phyloP scores from a whole-genome alignment of 257 asterid species.

The Scutellaria baicalensis region DNA sequence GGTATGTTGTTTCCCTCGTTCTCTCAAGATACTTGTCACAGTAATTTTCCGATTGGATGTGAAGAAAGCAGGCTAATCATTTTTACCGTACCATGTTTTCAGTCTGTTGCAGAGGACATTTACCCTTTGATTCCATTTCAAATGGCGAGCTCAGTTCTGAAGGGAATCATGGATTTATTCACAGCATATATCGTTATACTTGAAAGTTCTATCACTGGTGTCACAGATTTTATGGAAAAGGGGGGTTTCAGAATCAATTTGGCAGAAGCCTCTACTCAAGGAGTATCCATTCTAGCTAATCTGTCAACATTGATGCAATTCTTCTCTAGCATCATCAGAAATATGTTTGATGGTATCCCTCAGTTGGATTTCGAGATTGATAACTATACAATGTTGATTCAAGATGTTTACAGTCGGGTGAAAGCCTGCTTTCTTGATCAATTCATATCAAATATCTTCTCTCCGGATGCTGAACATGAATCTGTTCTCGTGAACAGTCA shows the following conservation, averaged over 20 bases:
- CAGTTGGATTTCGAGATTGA: constrained; percentile 45
- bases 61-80: neutral
- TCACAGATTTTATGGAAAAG: constrained; percentile 7
- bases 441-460: constrained; percentile 34
- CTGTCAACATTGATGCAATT: constrained; percentile 40
- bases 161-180: constrained; percentile 45
- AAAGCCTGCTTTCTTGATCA: constrained; percentile 41
- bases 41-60: neutral
- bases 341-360: constrained; percentile 28
- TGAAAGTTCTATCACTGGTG: constrained; percentile 40
- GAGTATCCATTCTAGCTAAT: constrained; percentile 53
- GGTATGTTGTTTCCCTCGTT: constrained; percentile 32
- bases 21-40: neutral
- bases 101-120: constrained; percentile 44
- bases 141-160: constrained; percentile 58
- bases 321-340: constrained; percentile 32
- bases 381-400: constrained; percentile 22
- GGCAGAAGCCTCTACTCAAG: constrained; percentile 35
- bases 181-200: constrained; percentile 36
- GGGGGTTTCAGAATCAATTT: constrained; percentile 27
- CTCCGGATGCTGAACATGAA: constrained; percentile 32
- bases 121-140: constrained; percentile 42
- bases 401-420: constrained; percentile 29
- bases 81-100: neutral
- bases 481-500: constrained; percentile 18